Evolutionary conservation across 1,284 basidiomycete species (phyloP), one percentile per base, ranked within the genome.

Genomic region (Cerioporus squamosus): DNA sequence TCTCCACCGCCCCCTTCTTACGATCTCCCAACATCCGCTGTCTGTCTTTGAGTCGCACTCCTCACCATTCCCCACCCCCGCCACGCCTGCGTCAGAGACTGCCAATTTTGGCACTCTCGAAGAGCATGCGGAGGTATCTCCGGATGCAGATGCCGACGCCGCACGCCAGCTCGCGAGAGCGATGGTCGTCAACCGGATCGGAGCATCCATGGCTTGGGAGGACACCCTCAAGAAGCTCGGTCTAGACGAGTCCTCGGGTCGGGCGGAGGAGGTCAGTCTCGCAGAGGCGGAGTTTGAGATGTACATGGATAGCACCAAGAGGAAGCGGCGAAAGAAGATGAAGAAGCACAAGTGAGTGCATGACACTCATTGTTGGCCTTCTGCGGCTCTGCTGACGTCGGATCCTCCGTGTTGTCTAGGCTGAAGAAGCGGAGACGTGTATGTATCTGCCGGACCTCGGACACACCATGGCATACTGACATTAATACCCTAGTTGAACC

Each of bases 291-390:
- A 86, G 79, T 78, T 83, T 61, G 80, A 83, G 40, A 81, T 91
- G 31, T 74, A 83, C 70, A 79, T 91, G 77, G 91, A 94, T 67
- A 93, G 91, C 66, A 85, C 83, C 24, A 90, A 88, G 79, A 84
- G 91, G 73, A 94, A 94, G 81, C 81, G 85, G 66, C 80, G 85
- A 78, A 91, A 86, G 83, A 93, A 93, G 84, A 94, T 94, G 89
- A 91, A 90, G 83, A 94, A 93, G 76, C 92, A 94, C 71, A 94
- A 94, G 91, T 92, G 71, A 74, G 88, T 79, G 52, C 9, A 18
- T 20, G n/a, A 17, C 49, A 22, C 38, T 6, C 52, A 64, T 50
- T 53, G 50, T 61, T 39, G 46, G 31, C 48, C n/a, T 33, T 38
- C 24, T 12, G 12, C 24, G 22, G 23, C 40, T 24, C 15, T 3